Evolutionary conservation across 805 yeast genomes (phyloP).

Genomic region (Candida boleticola): DNA sequence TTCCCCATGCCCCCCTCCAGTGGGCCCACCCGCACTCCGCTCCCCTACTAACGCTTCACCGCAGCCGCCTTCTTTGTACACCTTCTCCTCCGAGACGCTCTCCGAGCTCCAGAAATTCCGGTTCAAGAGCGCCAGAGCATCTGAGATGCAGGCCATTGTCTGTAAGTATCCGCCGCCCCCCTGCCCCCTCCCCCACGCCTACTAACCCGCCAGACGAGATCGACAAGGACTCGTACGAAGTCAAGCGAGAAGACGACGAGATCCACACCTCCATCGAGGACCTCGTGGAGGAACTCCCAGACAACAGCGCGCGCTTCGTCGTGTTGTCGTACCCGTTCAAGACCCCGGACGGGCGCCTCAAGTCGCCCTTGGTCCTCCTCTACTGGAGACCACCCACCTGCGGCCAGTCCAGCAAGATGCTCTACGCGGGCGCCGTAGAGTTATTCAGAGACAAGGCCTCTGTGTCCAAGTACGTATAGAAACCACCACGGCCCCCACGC

Average conservation of each 20-base stretch:
- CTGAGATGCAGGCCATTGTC: slow-evolving; percentile 58
- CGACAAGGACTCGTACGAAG: slow-evolving; percentile 53
- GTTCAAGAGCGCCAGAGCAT: slow-evolving; percentile 64
- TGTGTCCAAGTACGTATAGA: slow-evolving; percentile 53
- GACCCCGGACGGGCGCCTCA: slow-evolving; percentile 66
- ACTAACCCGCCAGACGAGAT: slow-evolving; percentile 41
- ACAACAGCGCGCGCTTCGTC: slow-evolving; percentile 73
- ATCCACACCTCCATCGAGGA: slow-evolving; percentile 54
- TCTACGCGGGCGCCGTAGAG: slow-evolving; percentile 89
- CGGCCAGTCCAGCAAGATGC: slow-evolving; percentile 80
- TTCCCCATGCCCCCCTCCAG: too few species aligned
- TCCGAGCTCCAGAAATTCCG: slow-evolving; percentile 68
- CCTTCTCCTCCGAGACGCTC: slow-evolving; percentile 60
- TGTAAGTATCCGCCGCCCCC: slow-evolving; percentile 34
- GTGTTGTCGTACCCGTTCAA: slow-evolving; percentile 75
- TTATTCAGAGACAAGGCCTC: slow-evolving; percentile 75
- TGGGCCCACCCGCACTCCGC: too few species aligned
- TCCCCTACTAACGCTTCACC: slow-evolving; percentile 1
- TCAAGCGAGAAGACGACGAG: slow-evolving; percentile 48
- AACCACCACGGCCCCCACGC: too few species aligned
- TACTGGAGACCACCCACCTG: slow-evolving; percentile 88
- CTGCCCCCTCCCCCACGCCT: background rate
- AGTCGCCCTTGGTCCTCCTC: slow-evolving; percentile 73
- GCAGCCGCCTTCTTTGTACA: slow-evolving; percentile 46
- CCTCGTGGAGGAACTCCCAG: slow-evolving; percentile 75